Base-by-base conservation (phyloP, 2,329 filamentous ascomycete species). In the Penicillium frequentans region DNA sequence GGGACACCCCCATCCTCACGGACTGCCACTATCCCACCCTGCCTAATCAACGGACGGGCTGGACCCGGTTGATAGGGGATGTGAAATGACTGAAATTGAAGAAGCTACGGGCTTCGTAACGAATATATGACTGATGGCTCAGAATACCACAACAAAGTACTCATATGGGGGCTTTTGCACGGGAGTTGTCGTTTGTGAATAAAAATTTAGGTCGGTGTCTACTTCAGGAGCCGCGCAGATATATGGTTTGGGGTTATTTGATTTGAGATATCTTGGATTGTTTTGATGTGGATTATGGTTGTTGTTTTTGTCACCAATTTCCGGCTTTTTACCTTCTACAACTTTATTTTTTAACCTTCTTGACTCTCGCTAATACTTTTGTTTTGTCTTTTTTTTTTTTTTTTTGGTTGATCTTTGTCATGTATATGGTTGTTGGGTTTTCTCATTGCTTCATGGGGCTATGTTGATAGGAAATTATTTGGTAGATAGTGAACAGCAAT, bases 1-100 rank as follows among this genome's bases (percentile, higher is more conserved):
- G 27, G 68, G 66, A 16, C 72, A 72, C 53, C 67, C 68, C 9
- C 63, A 69, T 19, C 67, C 67, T 7, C 64, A 69, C n/a, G 65
- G 62, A n/a, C 21, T 64, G 45, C 54, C 64, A 50, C 51, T 65
- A 49, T 56, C 63, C 47, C 64, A 66, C 52, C 23, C 48, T 27
- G 64, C 54, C 43, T 67, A 61, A 21, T 52, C 51, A 56, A 57
- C 42, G 52, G 50, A 54, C 52, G 63, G 59, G 59, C 58, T 49
- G 60, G 57, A 52, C 59, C 62, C 60, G 50, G 57, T 64, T 57
- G 55, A 49, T 43, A 37, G 24, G 31, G 43, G 47, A 42, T 42
- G 51, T 48, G 35, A 35, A 52, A 54, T 60, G 55, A 46, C 14
- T 57, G 55, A 45, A 39, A 16, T 56, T 13, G 46, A 37, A 23